A percentile compares a stretch with the other conserved stretches of the same genome.
Conservation (phyloP, 352 stramenopile species). For the Sclerospora graminicola region DNA sequence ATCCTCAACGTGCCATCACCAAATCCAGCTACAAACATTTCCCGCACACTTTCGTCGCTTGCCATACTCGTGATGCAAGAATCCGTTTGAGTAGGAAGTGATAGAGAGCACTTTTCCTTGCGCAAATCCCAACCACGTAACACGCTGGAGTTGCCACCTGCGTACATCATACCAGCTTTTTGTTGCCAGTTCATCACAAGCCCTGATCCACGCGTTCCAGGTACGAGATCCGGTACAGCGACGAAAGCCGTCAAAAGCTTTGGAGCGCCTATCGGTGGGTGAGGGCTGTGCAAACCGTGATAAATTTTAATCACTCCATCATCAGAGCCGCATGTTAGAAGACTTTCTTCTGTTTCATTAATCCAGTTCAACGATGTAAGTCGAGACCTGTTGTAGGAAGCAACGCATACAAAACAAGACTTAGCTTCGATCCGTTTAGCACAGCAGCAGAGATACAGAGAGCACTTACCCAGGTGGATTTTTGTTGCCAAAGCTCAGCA, state of each 20-base stretch:
- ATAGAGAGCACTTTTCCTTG: constrained; percentile 80
- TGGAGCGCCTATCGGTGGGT: constrained; percentile 33
- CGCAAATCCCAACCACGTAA: constrained; percentile 93
- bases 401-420: background rate
- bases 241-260: constrained; percentile 89
- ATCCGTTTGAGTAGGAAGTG: constrained; percentile 82
- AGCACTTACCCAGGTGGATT: constrained; percentile 63
- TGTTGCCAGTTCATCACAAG: constrained; percentile 96
- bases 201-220: constrained; percentile 85
- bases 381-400: constrained; percentile 39
- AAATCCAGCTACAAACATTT: constrained; percentile 86
- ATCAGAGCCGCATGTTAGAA: constrained; percentile 93
- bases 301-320: constrained; percentile 96
- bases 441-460: background rate
- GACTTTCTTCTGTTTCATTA: constrained; percentile 89
- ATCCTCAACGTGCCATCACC: constrained; percentile 91
- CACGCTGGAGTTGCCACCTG: constrained; percentile 87
- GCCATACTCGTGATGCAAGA: constrained; percentile 87
- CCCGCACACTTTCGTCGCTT: constrained; percentile 59
- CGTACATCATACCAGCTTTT: constrained; percentile 80
- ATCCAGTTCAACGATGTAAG: constrained; percentile 96
- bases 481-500: constrained; percentile 76
- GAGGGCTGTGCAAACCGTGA: constrained; percentile 67
- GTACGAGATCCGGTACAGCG: constrained; percentile 87
- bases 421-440: constrained; percentile 3